A percentile compares a stretch with the other conserved stretches of the same genome.
Conservation (phyloP, 345 rosid genomes). For the Chamaenerion angustifolium region DNA sequence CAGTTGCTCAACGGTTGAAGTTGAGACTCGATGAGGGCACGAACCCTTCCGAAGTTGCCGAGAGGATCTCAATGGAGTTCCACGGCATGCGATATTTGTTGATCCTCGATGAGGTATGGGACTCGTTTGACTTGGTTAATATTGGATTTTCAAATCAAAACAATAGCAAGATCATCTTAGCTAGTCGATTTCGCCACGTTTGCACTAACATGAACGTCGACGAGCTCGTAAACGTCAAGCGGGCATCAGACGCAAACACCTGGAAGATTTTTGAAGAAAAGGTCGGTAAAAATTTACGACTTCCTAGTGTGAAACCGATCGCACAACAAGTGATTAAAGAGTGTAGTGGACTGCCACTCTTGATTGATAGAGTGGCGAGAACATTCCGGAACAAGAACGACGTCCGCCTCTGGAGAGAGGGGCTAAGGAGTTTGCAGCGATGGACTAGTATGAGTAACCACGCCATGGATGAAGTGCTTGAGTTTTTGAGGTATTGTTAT, state of each 20-base stretch:
- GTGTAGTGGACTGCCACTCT: constrained; percentile 19
- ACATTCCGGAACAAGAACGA: constrained; percentile 13
- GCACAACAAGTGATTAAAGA: constrained; percentile 10
- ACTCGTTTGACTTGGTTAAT: constrained; percentile 4
- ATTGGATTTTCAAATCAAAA: not conserved
- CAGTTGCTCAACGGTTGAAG: constrained; percentile 11
- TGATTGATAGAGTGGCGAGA: constrained; percentile 18
- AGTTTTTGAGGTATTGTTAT: constrained; percentile 14
- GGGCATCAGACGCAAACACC: constrained; percentile 3
- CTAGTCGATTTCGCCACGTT: constrained; percentile 13
- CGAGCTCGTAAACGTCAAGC: constrained; percentile 9
- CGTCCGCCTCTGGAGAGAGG: constrained; percentile 14
- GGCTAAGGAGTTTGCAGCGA: constrained; percentile 7
- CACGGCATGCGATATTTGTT: constrained; percentile 14
- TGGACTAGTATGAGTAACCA: constrained; percentile 12
- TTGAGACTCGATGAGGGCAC: constrained; percentile 6
- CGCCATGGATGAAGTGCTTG: constrained; percentile 20
- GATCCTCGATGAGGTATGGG: constrained; percentile 21
- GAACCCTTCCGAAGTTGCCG: constrained; percentile 3
- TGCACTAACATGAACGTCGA: constrained; percentile 15
- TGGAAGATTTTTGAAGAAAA: constrained; percentile 16
- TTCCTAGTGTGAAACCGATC: constrained; percentile 13
- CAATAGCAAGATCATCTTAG: constrained; percentile 20
- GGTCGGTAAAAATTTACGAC: constrained; percentile 6
- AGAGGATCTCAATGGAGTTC: constrained; percentile 15